A percentile compares a stretch with the other conserved stretches of the same genome.
These are phyloP conservation scores for Fomitopsis palustris DNA, from an alignment of 1,284 basidiomycete genomes.

Conservation along the genomic window DNA sequence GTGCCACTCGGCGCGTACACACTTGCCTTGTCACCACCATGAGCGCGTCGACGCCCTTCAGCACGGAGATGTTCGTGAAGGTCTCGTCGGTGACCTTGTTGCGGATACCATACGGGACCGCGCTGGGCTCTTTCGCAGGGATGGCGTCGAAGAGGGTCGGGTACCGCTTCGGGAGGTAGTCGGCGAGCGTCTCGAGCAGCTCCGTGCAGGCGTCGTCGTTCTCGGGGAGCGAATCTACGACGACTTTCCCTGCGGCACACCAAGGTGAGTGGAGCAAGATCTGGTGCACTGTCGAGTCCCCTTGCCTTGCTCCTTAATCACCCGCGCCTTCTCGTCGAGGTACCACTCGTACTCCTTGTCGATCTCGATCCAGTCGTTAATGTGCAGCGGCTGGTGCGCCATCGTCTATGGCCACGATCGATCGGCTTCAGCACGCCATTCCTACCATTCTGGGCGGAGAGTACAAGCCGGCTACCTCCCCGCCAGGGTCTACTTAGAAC, in stretches of 20 bases:
- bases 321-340: slow-evolving; percentile 33
- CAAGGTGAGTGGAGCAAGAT: neutral
- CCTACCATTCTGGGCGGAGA: neutral
- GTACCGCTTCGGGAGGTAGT: slow-evolving; percentile 36
- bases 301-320: slow-evolving; percentile 32
- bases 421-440: neutral
- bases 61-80: slow-evolving; percentile 14
- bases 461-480: no score
- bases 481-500: no score
- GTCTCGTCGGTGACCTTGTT: slow-evolving; percentile 34
- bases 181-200: slow-evolving; percentile 32
- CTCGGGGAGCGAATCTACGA: slow-evolving; percentile 36
- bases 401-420: slow-evolving; percentile 23
- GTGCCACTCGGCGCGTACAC: neutral
- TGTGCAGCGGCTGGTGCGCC: slow-evolving; percentile 39
- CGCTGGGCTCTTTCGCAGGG: neutral
- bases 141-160: slow-evolving; percentile 32
- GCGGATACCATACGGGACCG: slow-evolving; percentile 26
- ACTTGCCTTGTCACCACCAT: slow-evolving; percentile 21
- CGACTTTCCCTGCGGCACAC: slow-evolving; percentile 27
- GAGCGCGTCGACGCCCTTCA: slow-evolving; percentile 31
- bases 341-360: slow-evolving; percentile 37
- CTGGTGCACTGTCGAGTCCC: neutral
- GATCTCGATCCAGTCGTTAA: slow-evolving; percentile 42
- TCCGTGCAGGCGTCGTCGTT: slow-evolving; percentile 37